phyloP scores from a whole-genome alignment of 2,329 filamentous ascomycete genomes.

The Neurospora sp. region DNA sequence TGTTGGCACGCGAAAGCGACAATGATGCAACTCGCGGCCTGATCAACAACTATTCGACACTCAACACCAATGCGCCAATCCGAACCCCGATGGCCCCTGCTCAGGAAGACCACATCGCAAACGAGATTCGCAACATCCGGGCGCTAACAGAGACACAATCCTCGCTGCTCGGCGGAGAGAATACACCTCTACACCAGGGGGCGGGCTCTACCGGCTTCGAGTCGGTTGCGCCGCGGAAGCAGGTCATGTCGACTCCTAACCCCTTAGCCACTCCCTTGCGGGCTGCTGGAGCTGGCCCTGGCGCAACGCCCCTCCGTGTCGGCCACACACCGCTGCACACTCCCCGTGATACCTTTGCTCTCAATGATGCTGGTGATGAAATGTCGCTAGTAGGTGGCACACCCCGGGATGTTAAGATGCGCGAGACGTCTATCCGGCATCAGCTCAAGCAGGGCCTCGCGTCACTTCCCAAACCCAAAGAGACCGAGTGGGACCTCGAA shows the following conservation, averaged over 20 bases:
- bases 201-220: constrained; percentile 78
- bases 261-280: constrained; percentile 85
- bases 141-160: constrained; percentile 91
- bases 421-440: constrained; percentile 57
- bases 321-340: constrained; percentile 81
- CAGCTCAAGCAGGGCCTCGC: constrained; percentile 66
- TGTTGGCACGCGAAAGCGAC: constrained; percentile 65
- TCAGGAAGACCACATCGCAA: constrained; percentile 91
- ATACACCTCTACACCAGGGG: constrained; percentile 78
- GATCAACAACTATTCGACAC: constrained; percentile 73
- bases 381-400: constrained; percentile 64
- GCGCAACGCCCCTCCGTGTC: constrained; percentile 57
- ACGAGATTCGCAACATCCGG: constrained; percentile 89
- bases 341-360: constrained; percentile 73
- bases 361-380: constrained; percentile 62
- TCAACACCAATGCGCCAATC: constrained; percentile 77
- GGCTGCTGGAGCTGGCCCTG: constrained; percentile 49
- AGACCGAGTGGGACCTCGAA: constrained; percentile 89
- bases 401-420: constrained; percentile 62
- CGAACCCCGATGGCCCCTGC: constrained; percentile 84
- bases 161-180: constrained; percentile 85
- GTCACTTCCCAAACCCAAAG: constrained; percentile 81
- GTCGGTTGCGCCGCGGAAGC: constrained; percentile 68
- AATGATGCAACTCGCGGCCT: constrained; percentile 78
- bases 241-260: constrained; percentile 83